Evolutionary conservation across 495 filamentous ascomycete genomes (phyloP).

Genomic region (Elasticomyces elasticus): DNA sequence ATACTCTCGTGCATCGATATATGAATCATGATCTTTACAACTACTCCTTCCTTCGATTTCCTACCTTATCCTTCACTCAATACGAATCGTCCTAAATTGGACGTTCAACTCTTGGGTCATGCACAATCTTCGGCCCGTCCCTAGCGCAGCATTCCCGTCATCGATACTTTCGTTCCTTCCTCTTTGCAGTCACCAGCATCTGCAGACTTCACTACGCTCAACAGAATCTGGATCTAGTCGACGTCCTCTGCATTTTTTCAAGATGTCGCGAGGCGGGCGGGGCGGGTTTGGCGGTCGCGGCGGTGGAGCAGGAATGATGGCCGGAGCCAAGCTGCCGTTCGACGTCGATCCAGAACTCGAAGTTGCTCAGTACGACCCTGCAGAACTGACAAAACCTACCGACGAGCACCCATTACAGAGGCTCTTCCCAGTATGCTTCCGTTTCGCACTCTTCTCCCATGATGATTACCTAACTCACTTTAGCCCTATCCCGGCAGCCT

Average conservation of each 20-base stretch:
- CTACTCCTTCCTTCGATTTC: neutral
- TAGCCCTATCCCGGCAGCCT: slow-evolving; percentile 17
- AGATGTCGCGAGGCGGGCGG: slow-evolving; percentile 3
- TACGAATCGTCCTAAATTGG: neutral
- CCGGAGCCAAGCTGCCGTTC: slow-evolving; percentile 2
- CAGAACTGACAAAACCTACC: neutral
- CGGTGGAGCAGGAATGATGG: neutral
- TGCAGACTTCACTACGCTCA: too few species aligned
- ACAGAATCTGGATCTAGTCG: neutral
- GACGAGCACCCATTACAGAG: neutral
- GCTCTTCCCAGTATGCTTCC: slow-evolving; percentile 1
- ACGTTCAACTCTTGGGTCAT: too few species aligned
- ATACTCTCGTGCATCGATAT: too few species aligned
- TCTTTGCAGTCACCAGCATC: too few species aligned
- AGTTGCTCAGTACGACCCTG: neutral
- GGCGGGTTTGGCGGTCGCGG: neutral
- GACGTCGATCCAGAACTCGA: slow-evolving; percentile 6
- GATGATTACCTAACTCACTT: neutral
- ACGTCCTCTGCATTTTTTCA: neutral
- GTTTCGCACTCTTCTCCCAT: neutral
- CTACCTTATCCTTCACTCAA: neutral
- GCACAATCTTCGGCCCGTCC: neutral
- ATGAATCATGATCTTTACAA: too few species aligned
- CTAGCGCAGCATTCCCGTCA: too few species aligned
- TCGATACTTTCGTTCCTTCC: too few species aligned